Base-by-base conservation (phyloP, 2,329 filamentous ascomycete genomes). In the Sphaerulina vaccinii region DNA sequence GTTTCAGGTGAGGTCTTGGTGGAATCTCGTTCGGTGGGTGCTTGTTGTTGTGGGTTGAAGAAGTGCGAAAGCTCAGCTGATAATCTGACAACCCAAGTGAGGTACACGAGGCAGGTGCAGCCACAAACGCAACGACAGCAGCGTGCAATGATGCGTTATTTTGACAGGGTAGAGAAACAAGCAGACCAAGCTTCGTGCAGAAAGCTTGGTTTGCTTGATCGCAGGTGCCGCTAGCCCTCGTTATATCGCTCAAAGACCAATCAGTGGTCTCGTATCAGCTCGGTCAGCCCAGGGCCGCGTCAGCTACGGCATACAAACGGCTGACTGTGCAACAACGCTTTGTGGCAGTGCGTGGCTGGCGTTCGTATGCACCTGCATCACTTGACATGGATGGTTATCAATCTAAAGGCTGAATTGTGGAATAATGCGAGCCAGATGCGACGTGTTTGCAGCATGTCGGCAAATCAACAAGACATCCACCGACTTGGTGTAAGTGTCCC, bases 181-280 rank as follows among this genome's bases (percentile, higher is more conserved):
- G n/a, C 7, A 16, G n/a, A 16, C 13, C 33, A 36, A 36, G 33
- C 33, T 11, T 36, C 33, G n/a, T 36, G 33, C 15, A 13, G 35
- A 23, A 38, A 51, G 48, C 40, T 43, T 51, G 48, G 21, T 40
- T 24, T 36, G 33, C 33, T 36, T 36, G 33, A 36, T 36, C n/a
- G 6, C 7, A 36, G 33, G 7, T 36, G 33, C 6, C 8, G 8
- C n/a, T 36, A 15, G 33, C 33, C 1, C n/a, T 36, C n/a, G 8
- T 9, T 6, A 5, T 36, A 6, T 27, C 3, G 33, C 15, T 36
- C 2, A 6, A 36, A 7, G n/a, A 36, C 33, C 33, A 36, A 36
- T 36, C 9, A 16, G 6, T 36, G 33, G 9, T 36, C 15, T 36
- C 33, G 33, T 11, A 16, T 15, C 15, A 16, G 11, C 33, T 7